Evolutionary conservation across 805 yeast genomes (phyloP), one percentile per base, ranked within the genome.

Genomic region (Ascoidea asiatica): DNA sequence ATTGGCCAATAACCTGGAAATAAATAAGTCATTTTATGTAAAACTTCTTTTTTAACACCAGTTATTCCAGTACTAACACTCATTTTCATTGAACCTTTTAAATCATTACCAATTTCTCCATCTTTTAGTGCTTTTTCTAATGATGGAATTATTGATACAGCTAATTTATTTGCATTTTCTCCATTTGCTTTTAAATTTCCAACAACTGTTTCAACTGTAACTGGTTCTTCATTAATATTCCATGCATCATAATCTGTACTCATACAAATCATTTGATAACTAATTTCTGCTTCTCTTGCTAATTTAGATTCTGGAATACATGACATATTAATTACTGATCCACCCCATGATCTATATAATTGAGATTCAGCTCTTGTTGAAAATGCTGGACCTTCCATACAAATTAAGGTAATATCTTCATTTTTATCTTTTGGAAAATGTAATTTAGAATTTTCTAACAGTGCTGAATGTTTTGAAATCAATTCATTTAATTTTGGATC

Each of bases 331-430:
- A 92, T 92, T 45, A 92, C 94, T 33, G 88, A 77, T 5, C 95
- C 97, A 46, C 95, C 97, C 81, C 92, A 84, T 35, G 83, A 66
- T 50, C 73, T 67, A 69, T 92, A 92, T 65, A 92, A 64, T 59
- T 74, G 75, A 13, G 97, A 88, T 66, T 92, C 99, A 7, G 98
- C 97, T 52, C 99, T 75, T 13, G 98, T 92, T 37, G 94, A 81
- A 63, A 92, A 92, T 42, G 92, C 95, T 3, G 99, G 99, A 39
- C 99, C 99, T 65, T 90, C 99, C 99, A 92, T 92, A 63, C 98
- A 92, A 50, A 92, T 73, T 38, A 92, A 77, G 5, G 94, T 83
- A 47, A 84, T 65, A 56, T 90, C 97, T 46, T 75, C 79, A 45
- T 75, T 75, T 52, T 77, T 80, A 43, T 86, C 66, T 44, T 60